Evolutionary conservation across 257 asterid genomes (phyloP).

Genomic region (Avicennia marina): DNA sequence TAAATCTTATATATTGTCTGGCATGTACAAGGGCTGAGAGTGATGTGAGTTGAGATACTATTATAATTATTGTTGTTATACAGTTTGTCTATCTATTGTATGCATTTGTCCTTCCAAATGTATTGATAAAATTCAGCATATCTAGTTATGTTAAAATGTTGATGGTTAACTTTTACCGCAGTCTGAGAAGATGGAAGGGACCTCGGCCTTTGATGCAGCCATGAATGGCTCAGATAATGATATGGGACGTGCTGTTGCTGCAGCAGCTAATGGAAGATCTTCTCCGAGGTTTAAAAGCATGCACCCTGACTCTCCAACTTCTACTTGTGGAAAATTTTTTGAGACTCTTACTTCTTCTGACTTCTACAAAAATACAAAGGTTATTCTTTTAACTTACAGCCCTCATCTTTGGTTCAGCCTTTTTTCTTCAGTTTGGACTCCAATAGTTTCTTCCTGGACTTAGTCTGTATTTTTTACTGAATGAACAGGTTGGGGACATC

Average conservation of each 20-base stretch:
- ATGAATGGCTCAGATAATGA: no score
- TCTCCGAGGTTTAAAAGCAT: constrained; percentile 57
- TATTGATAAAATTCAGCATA: no score
- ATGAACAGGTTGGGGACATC: constrained; percentile 79
- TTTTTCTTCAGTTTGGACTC: background rate
- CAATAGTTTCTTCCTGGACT: no score
- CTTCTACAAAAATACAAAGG: constrained; percentile 58
- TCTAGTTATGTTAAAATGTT: no score
- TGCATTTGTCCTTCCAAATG: no score
- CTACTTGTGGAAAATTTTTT: constrained; percentile 53
- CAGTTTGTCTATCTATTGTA: no score
- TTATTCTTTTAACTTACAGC: constrained; percentile 7
- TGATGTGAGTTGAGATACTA: no score
- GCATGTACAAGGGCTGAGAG: background rate
- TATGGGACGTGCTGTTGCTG: no score
- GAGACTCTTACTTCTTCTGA: constrained; percentile 50
- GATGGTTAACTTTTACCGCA: no score
- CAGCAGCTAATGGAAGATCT: constrained; percentile 28
- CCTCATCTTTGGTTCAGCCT: background rate
- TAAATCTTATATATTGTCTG: no score
- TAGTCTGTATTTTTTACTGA: constrained; percentile 4
- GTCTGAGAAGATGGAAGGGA: no score
- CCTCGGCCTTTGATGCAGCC: no score
- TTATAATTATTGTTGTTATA: background rate
- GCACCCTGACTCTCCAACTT: constrained; percentile 58